Base-by-base conservation (phyloP, 768 basidiomycete species). In the Hygrocybe coccinea region DNA sequence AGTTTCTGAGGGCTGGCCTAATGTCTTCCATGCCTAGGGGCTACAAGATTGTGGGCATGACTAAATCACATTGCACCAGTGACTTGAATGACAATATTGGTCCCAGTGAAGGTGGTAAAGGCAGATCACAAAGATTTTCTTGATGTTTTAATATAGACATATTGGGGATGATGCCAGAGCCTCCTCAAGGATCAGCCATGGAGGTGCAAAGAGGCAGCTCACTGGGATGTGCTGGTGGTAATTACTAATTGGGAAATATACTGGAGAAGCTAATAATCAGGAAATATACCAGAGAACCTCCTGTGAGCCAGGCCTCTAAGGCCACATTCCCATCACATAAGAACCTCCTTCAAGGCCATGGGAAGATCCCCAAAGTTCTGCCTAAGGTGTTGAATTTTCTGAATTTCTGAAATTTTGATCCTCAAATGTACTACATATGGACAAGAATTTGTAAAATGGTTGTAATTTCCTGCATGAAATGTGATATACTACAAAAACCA, bases 1-100 rank as follows among this genome's bases (percentile, higher is more conserved):
- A 22, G 53, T 19, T 47, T 44, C 22, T 47, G 37, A 9, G 53
- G 53, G 34, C 53, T 54, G 43, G 53, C 7, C 12, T 24, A 54
- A 19, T 54, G 53, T 46, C 46, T 43, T 5, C 53, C 53, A 14
- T 47, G 10, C 7, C 53, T 43, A 34, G 44, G 25, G 22, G 25
- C 19, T 3, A 33, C 11, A 19, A 6, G 39, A 14, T 54, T 43
- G 7, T 15, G 24, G 19, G 8, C 29, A 21, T 43, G 53, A 10
- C 29, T 17, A 25, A 22, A 21, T 3, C 33, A 33, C 44, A 54
- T 54, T 21, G 34, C 34, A 4, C 15, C 9, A 8, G 15, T 9
- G 36, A 37, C 15, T 37, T 15, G 35, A 35, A 8, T 4, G 25
- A 50, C 35, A 35, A 12, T 35, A 50, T 50, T n/a, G n/a, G 8